phyloP scores from a whole-genome alignment of 2,329 filamentous ascomycete species.

The Aureobasidium lini region DNA sequence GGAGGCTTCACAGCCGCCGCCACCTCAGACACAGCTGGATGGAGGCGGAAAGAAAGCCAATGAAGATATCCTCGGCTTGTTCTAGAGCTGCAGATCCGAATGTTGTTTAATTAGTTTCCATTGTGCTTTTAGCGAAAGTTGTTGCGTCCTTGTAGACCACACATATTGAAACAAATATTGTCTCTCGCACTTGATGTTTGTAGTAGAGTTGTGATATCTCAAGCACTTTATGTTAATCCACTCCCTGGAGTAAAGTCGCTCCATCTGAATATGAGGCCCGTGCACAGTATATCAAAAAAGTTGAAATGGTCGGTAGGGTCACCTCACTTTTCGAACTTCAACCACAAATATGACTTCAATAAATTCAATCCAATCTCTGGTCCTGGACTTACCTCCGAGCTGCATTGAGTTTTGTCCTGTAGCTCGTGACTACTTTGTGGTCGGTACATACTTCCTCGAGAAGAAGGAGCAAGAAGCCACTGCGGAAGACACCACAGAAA shows the following conservation, averaged over 20 bases:
- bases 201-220: no score
- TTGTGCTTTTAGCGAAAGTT: background rate
- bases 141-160: background rate
- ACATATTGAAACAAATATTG: background rate
- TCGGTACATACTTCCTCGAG: conserved; percentile 79
- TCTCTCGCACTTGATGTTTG: background rate
- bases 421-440: conserved; percentile 58
- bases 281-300: background rate
- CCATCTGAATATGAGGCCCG: background rate
- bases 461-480: conserved; percentile 26
- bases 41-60: conserved; percentile 46
- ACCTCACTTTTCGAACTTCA: background rate
- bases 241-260: no score
- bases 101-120: background rate
- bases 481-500: conserved; percentile 20
- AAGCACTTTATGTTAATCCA: no score
- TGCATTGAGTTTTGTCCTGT: conserved; percentile 67
- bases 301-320: background rate
- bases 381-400: conserved; percentile 62
- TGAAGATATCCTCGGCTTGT: conserved; percentile 16
- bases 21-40: conserved; percentile 54
- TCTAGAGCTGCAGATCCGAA: background rate
- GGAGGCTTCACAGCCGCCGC: conserved; percentile 55
- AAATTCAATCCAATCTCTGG: conserved; percentile 42
- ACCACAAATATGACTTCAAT: conserved; percentile 20